phyloP scores from a whole-genome alignment of 768 basidiomycete genomes.

The Multifurca ochricompacta region DNA sequence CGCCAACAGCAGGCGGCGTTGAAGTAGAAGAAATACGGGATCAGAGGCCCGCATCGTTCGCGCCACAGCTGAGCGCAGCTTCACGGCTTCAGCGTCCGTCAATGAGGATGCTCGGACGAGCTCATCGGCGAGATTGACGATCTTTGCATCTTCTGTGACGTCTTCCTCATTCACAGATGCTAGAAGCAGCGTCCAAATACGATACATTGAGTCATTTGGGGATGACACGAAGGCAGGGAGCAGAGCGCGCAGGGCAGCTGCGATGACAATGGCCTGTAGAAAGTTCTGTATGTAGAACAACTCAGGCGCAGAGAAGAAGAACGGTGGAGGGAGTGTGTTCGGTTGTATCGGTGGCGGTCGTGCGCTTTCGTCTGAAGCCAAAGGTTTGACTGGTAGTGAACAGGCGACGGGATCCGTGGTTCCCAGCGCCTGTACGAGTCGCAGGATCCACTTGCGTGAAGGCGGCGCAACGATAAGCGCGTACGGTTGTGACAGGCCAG shows the following conservation, averaged over 20 bases:
- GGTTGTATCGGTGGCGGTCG: constrained; percentile 7
- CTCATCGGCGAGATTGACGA: constrained; percentile 68
- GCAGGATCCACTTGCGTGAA: constrained; percentile 37
- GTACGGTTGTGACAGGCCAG: constrained; percentile 12
- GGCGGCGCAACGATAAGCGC: constrained; percentile 17
- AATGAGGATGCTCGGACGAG: constrained; percentile 47
- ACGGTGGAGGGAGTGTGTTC: constrained; percentile 55
- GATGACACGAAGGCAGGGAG: constrained; percentile 29
- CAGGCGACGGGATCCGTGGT: constrained; percentile 34
- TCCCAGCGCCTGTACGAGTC: constrained; percentile 40
- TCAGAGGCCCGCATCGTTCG: constrained; percentile 54
- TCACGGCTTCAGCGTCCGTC: constrained; percentile 39
- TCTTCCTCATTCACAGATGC: constrained; percentile 42
- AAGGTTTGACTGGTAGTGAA: constrained; percentile 18
- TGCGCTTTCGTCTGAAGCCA: constrained; percentile 1
- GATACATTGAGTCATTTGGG: constrained; percentile 40
- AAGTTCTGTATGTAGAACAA: constrained; percentile 59
- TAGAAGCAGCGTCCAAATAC: constrained; percentile 59
- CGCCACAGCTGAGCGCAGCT: constrained; percentile 52
- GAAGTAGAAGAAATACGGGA: constrained; percentile 59
- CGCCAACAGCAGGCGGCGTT: constrained; percentile 45
- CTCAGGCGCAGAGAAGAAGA: constrained; percentile 50
- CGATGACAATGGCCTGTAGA: constrained; percentile 61
- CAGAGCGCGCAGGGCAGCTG: constrained; percentile 52
- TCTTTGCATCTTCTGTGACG: constrained; percentile 38